These are phyloP conservation scores for Mycogone perniciosa DNA, from an alignment of 2,329 filamentous ascomycete species.

Conservation along the genomic window DNA sequence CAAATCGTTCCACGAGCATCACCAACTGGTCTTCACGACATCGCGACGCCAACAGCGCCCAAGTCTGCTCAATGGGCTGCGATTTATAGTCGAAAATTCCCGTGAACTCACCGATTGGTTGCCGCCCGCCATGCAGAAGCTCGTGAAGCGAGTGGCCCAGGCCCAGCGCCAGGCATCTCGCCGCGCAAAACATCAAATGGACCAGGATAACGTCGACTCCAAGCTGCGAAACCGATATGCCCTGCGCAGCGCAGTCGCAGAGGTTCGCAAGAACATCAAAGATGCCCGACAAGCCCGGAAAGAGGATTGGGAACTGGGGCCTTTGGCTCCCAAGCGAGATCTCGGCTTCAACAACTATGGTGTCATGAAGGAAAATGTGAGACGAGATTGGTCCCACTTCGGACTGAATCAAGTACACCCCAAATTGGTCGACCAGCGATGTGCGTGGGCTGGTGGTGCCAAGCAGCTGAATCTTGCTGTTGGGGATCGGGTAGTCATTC, in stretches of 20 bases:
- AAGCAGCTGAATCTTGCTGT: slow-evolving; percentile 55
- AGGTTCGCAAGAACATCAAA: slow-evolving; percentile 31
- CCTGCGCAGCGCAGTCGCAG: slow-evolving; percentile 24
- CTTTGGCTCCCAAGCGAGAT: slow-evolving; percentile 71
- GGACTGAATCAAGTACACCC: slow-evolving; percentile 24
- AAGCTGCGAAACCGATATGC: slow-evolving; percentile 27
- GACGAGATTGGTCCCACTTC: slow-evolving; percentile 30
- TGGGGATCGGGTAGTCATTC: slow-evolving; percentile 76
- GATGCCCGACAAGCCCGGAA: slow-evolving; percentile 47
- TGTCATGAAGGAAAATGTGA: slow-evolving; percentile 36
- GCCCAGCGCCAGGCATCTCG: slow-evolving; percentile 58
- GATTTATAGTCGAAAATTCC: background rate
- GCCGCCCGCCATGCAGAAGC: slow-evolving; percentile 57
- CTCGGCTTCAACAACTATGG: slow-evolving; percentile 58
- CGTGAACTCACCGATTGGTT: background rate
- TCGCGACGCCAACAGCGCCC: slow-evolving; percentile 5
- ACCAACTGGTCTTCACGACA: background rate
- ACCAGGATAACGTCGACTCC: slow-evolving; percentile 25
- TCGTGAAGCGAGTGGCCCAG: slow-evolving; percentile 58
- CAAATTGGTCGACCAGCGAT: slow-evolving; percentile 36
- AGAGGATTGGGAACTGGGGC: slow-evolving; percentile 74
- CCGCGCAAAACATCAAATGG: slow-evolving; percentile 34
- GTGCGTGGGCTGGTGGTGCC: slow-evolving; percentile 49
- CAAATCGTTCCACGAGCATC: slow-evolving; percentile 4
- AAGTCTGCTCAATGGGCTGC: slow-evolving; percentile 9